These are phyloP conservation scores for Begonia loranthoides DNA, from an alignment of 306 rosid genomes.

Conservation along the genomic window DNA sequence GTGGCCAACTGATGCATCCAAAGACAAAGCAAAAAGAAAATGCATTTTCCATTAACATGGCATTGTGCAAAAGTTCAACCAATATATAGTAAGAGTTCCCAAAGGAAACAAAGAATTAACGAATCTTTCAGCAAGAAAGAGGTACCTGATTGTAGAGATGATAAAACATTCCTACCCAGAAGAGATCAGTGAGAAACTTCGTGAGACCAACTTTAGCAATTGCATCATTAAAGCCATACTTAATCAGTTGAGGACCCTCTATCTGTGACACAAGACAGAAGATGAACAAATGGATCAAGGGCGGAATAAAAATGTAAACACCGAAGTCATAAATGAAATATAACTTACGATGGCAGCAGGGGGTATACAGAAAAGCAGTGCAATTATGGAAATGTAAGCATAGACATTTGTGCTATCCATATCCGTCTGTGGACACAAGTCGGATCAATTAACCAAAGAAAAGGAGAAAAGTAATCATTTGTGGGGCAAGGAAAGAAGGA, in stretches of 20 bases:
- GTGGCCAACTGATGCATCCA: constrained; percentile 57
- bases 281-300: constrained; percentile 1
- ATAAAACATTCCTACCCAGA: constrained; percentile 96
- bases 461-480: neutral
- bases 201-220: constrained; percentile 72
- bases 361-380: constrained; percentile 79
- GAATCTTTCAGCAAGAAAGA: neutral
- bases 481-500: neutral
- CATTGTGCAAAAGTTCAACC: neutral
- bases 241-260: constrained; percentile 75
- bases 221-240: constrained; percentile 72
- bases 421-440: constrained; percentile 59
- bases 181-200: constrained; percentile 74
- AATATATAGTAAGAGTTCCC: too few species aligned
- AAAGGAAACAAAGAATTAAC: too few species aligned
- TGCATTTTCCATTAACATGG: neutral
- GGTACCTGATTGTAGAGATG: constrained; percentile 93
- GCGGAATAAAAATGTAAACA: neutral
- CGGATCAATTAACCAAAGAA: neutral
- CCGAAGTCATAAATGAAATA: neutral
- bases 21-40: constrained; percentile 1
- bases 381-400: constrained; percentile 89
- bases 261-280: constrained; percentile 26
- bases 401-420: constrained; percentile 91
- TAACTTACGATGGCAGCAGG: constrained; percentile 80